Evolutionary conservation across 225 moss, liverwort and hornwort genomes (phyloP), one percentile per base, ranked within the genome.

Genomic region (Pseudisothecium myosuroides): DNA sequence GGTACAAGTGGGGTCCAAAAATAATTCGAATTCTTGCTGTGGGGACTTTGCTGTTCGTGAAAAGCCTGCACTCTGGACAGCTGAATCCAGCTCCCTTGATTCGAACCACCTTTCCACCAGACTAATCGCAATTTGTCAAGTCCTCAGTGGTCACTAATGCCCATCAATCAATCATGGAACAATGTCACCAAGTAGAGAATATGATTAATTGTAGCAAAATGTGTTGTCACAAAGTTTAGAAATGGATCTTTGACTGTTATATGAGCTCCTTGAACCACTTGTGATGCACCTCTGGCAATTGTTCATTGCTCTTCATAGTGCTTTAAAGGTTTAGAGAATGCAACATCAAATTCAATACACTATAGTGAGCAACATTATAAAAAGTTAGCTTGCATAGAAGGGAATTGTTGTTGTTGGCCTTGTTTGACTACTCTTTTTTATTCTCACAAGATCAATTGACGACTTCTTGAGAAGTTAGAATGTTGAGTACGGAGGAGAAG

Each of bases 321-420:
- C 26, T 39, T 4, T 14, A 39, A 69, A 23, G n/a, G 12, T 4
- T n/a, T n/a, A n/a, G 0, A 4, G 7, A n/a, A 5, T 11, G n/a
- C n/a, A n/a, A n/a, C 27, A 27, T 72, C 27, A 72, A 43, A 43
- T 43, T 72, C 15, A 43, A 27, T 72, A 27, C 27, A 72, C 15
- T 43, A 5, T 7, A 41, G 14, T 72, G 16, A 27, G 28, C 43
- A 43, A 9, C 5, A 15, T 26, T 41, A 71, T 14, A 14, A 26
- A 14, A 26, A 1, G 71, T 26, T 26, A 41, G 41, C 41, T 41
- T 71, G 7, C 13, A 41, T 26, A 71, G 24, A 41, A 41, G 14
- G 23, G 2, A 1, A 24, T 71, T 71, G 14, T 3, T 71, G 26
- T 39, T 39, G 24, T 13, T 39, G 22, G 15, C 15, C 26, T 41